Base-by-base conservation (phyloP, 2,329 filamentous ascomycete species). In the Pseudocercospora fuligena region DNA sequence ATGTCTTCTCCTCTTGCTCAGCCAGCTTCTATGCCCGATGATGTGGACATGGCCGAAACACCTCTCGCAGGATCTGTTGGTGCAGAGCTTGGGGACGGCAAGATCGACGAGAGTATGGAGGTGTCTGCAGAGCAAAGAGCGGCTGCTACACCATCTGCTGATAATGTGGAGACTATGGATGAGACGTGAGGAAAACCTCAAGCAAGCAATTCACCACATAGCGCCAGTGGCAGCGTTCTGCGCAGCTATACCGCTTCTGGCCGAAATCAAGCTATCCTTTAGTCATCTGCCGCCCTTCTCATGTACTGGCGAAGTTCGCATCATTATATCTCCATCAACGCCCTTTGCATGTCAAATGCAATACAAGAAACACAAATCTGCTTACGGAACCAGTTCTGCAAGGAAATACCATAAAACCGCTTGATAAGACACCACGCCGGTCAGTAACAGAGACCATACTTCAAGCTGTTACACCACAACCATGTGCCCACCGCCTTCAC, bases 1-100 rank as follows among this genome's bases (percentile, higher is more conserved):
- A 66, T 70, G 7, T 70, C 69, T 12, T 73, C 74, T 5, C 72
- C 74, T 9, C 62, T 69, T 4, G 63, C 66, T 14, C 67, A 71
- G 47, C 57, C 69, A 57, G 66, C 63, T n/a, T 62, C 70, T 29
- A 64, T 67, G 58, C 60, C 70, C 16, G 72, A 69, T 16, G 74
- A 76, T 66, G 70, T 75, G 6, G 74, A 76, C 16, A 76, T 76
- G 73, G 69, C 53, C 11, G 73, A 73, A 14, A 62, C 67, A 21
- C 61, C 54, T 8, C 60, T 70, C 16, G 58, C 66, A 21, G 62
- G 57, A 12, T 21, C 46, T 25, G 27, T 29, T 12, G 58, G 27
- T 33, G 61, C 65, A 46, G 43, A 68, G 43, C 65, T 69, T 62
- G 31, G 61, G 49, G 69, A 60, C 33, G n/a, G 66, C 27, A 67